These are phyloP conservation scores for Cutaneotrichosporon curvatum DNA, from an alignment of 1,284 basidiomycete species.

Conservation along the genomic window DNA sequence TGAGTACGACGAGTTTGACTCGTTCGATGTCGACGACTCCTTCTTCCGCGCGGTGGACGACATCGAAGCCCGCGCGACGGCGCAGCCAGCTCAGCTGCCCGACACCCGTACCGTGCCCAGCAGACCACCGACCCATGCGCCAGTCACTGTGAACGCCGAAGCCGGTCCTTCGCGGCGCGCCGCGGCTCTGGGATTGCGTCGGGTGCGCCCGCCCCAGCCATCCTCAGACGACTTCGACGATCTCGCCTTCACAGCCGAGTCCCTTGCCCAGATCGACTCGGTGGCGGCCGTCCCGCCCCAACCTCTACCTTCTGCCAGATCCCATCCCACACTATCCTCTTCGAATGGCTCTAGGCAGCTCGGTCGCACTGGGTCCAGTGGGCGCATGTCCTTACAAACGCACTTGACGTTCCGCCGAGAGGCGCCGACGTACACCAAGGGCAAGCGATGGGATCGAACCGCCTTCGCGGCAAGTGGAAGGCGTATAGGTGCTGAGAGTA, in stretches of 20 bases:
- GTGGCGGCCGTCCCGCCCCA: not conserved
- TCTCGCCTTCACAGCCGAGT: slow-evolving; percentile 14
- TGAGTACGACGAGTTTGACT: slow-evolving; percentile 25
- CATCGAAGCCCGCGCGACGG: slow-evolving; percentile 17
- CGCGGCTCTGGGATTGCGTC: slow-evolving; percentile 9
- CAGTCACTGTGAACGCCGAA: not conserved
- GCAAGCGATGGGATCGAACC: slow-evolving; percentile 79
- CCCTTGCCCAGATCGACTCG: slow-evolving; percentile 19
- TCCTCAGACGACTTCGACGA: slow-evolving; percentile 24
- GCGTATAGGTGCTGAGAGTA: slow-evolving; percentile 40
- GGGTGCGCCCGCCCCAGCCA: slow-evolving; percentile 3
- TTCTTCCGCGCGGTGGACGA: slow-evolving; percentile 37
- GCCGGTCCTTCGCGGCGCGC: slow-evolving; percentile 9
- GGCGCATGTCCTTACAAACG: slow-evolving; percentile 28
- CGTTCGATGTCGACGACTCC: slow-evolving; percentile 36
- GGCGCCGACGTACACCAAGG: slow-evolving; percentile 34
- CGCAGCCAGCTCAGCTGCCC: not conserved
- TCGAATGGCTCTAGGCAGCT: slow-evolving; percentile 1
- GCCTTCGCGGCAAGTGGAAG: slow-evolving; percentile 69
- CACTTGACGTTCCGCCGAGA: slow-evolving; percentile 41
- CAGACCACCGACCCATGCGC: not conserved
- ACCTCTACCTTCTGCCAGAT: not conserved
- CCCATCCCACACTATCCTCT: not conserved
- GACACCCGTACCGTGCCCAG: not conserved
- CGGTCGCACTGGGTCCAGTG: slow-evolving; percentile 6